Evolutionary conservation across 2,329 filamentous ascomycete species (phyloP), one percentile per base, ranked within the genome.

Genomic region (Rosellinia necatrix): DNA sequence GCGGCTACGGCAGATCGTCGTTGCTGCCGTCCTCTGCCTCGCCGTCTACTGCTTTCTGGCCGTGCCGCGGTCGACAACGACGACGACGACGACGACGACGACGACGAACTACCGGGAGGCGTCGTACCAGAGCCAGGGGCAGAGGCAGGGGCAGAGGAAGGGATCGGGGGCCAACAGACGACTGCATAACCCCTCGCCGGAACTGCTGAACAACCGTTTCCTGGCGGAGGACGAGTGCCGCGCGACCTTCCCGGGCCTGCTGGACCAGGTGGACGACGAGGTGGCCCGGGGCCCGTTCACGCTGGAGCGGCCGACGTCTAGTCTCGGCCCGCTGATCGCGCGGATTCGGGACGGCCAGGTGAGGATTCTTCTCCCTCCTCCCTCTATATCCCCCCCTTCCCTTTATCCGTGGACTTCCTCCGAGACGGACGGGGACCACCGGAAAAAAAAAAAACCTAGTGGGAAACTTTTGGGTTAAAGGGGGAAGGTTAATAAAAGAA

Each of bases 181-280:
- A 29, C 34, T 21, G 8, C 25, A 52, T 15, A 9, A 29, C 40
- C 60, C 53, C 1, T 38, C 65, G 1, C 49, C 57, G 1, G 61
- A 61, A 24, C 44, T 67, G 13, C 61, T 73, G 24, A 67, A 70
- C 51, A 72, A 73, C 55, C 71, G 75, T 17, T 73, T 69, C 40
- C 71, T 82, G 42, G 75, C 70, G 10, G 70, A 74, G 22, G 60
- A 71, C 19, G 72, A 81, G 62, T 83, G 80, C 65, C 60, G 64
- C 6, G 63, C 64, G 34, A 63, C 67, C 1, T 83, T 83, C 58
- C 79, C 80, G 1, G 75, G 74, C 2, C 68, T 82, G 15, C 77
- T 72, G 0, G 71, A 72, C 34, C 75, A 81, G 52, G 74, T 83
- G 54, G 76, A 80, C 32, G 65, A 75, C 44, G 73, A 71, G 6